Evolutionary conservation across 1,139 yeast genomes (phyloP).

Genomic region (Saccharomyces hybrid): DNA sequence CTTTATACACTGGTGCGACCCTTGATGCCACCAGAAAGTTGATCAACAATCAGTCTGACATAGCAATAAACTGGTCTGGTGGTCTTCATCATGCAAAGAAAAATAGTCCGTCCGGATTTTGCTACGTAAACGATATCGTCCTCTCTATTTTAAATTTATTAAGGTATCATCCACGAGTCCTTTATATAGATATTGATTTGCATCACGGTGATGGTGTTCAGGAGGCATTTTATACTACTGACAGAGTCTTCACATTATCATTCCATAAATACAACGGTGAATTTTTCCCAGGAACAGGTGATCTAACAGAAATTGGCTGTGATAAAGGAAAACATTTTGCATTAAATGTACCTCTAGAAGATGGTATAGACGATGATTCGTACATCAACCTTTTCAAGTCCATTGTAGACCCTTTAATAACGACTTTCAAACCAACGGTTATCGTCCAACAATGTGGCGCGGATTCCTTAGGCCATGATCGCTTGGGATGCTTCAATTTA

Average conservation of each 20-base stretch:
- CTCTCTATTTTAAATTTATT: slow-evolving; percentile 74
- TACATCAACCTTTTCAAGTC: slow-evolving; percentile 72
- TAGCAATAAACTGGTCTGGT: slow-evolving; percentile 96
- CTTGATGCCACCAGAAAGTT: slow-evolving; percentile 86
- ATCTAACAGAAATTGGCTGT: slow-evolving; percentile 76
- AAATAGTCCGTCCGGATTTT: slow-evolving; percentile 88
- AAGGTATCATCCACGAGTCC: slow-evolving; percentile 80
- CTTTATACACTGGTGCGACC: slow-evolving; percentile 86
- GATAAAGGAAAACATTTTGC: slow-evolving; percentile 86
- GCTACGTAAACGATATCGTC: slow-evolving; percentile 92
- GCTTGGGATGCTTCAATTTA: slow-evolving; percentile 87
- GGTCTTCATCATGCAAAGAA: slow-evolving; percentile 97
- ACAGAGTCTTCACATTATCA: slow-evolving; percentile 89
- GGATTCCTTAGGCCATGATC: slow-evolving; percentile 87
- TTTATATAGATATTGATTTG: slow-evolving; percentile 89
- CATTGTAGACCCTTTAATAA: slow-evolving; percentile 78
- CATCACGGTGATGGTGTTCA: slow-evolving; percentile 99
- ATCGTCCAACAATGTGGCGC: slow-evolving; percentile 97
- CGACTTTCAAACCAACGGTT: slow-evolving; percentile 80
- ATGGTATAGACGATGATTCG: slow-evolving; percentile 92
- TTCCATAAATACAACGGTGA: slow-evolving; percentile 94
- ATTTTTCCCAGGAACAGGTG: slow-evolving; percentile 95
- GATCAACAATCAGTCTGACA: slow-evolving; percentile 78
- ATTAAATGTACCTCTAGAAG: slow-evolving; percentile 86
- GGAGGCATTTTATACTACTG: slow-evolving; percentile 92